These are phyloP conservation scores for Cystobasidium ongulense DNA, from an alignment of 768 basidiomycete genomes.

Conservation along the genomic window DNA sequence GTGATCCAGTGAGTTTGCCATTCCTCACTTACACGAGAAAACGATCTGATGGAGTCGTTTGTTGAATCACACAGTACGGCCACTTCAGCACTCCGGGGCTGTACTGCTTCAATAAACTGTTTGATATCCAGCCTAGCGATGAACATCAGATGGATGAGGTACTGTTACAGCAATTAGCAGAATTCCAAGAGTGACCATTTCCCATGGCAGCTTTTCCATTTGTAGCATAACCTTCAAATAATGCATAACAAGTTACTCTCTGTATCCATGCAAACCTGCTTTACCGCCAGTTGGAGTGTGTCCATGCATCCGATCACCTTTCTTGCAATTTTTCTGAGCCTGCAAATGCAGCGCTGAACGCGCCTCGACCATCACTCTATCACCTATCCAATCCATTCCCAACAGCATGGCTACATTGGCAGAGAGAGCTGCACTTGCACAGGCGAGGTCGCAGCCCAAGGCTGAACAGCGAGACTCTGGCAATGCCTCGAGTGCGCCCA, in stretches of 20 bases:
- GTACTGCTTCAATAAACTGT: conserved; percentile 20
- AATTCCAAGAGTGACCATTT: neutral
- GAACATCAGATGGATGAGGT: conserved; percentile 17
- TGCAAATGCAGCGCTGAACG: neutral
- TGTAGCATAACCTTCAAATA: neutral
- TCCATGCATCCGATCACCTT: neutral
- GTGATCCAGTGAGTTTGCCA: conserved; percentile 17
- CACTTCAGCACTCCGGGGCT: conserved; percentile 17
- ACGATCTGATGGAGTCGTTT: neutral
- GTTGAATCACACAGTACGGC: neutral
- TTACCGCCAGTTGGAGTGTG: too few relatives aligned
- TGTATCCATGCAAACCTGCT: neutral
- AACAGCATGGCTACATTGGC: conserved; percentile 14
- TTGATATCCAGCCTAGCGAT: conserved; percentile 3
- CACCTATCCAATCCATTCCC: neutral
- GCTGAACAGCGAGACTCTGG: conserved; percentile 1
- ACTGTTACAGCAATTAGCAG: conserved; percentile 5
- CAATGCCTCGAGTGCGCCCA: neutral
- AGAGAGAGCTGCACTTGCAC: conserved; percentile 16
- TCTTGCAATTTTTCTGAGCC: neutral
- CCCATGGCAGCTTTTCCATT: neutral
- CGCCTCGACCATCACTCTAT: neutral
- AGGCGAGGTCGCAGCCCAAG: conserved; percentile 10
- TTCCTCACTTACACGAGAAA: neutral
- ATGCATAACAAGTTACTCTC: too few relatives aligned